A percentile compares a stretch with the other conserved stretches of the same genome.
These are phyloP conservation scores for Magnolia officinalis DNA, from an alignment of 164 flowering plant genomes.

Conservation along the genomic window DNA sequence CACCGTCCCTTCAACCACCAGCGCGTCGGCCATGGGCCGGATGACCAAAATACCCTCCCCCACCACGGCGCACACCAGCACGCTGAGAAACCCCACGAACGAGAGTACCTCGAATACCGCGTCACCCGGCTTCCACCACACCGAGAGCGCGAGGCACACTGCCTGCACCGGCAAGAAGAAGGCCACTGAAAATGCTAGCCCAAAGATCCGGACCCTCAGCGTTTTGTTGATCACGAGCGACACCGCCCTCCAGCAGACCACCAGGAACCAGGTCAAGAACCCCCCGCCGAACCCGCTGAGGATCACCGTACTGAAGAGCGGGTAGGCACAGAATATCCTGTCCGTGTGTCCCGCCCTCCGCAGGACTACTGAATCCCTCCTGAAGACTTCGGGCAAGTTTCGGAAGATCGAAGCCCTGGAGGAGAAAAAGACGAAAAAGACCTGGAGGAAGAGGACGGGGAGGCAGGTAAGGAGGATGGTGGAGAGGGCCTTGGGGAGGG, in stretches of 20 bases:
- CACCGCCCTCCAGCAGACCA: conserved; percentile 45
- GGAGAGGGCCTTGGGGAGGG: conserved; percentile 13
- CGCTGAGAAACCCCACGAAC: conserved; percentile 29
- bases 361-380: conserved; percentile 10
- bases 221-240: conserved; percentile 62
- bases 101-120: conserved; percentile 14
- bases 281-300: conserved; percentile 38
- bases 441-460: conserved; percentile 35
- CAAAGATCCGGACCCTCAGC: conserved; percentile 38
- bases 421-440: conserved; percentile 28
- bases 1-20: conserved; percentile 27
- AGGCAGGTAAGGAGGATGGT: conserved; percentile 26
- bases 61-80: conserved; percentile 35
- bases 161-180: conserved; percentile 33
- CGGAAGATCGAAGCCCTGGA: too few species aligned
- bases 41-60: conserved; percentile 59
- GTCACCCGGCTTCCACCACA: conserved; percentile 38
- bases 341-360: neutral
- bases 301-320: conserved; percentile 36
- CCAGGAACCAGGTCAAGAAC: conserved; percentile 35
- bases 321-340: conserved; percentile 44
- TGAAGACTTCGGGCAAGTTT: conserved; percentile 18
- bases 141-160: conserved; percentile 28
- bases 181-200: conserved; percentile 34
- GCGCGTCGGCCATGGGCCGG: conserved; percentile 49